phyloP scores from a whole-genome alignment of 768 basidiomycete species.

The Nidularia sp. region DNA sequence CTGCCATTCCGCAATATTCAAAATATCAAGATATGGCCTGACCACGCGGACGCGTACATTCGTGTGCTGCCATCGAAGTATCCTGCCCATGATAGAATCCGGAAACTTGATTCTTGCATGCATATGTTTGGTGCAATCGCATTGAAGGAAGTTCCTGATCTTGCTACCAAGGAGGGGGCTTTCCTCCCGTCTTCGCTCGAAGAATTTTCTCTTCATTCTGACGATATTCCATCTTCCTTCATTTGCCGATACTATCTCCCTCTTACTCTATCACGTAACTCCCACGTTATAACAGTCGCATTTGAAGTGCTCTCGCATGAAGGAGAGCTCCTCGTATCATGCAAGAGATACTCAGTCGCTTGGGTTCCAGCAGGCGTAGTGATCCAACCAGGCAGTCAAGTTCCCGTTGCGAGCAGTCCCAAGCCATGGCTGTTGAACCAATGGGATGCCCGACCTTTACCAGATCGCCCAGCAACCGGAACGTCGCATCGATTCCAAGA shows the following conservation, averaged over 20 bases:
- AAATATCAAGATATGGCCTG: slow-evolving; percentile 21
- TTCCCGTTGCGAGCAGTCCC: not conserved
- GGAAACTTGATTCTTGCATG: slow-evolving; percentile 28
- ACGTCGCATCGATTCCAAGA: slow-evolving; percentile 13
- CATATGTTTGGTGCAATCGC: slow-evolving; percentile 28
- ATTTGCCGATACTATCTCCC: slow-evolving; percentile 29
- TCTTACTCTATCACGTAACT: slow-evolving; percentile 18
- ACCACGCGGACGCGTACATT: slow-evolving; percentile 24
- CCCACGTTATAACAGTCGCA: slow-evolving; percentile 17
- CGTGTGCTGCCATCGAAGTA: slow-evolving; percentile 14
- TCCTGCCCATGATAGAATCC: slow-evolving; percentile 21
- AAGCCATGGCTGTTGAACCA: slow-evolving; percentile 15
- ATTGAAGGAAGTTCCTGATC: slow-evolving; percentile 12
- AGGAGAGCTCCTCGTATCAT: slow-evolving; percentile 26
- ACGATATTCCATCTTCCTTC: slow-evolving; percentile 24
- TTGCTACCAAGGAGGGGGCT: slow-evolving; percentile 19
- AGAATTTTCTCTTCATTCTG: slow-evolving; percentile 19
- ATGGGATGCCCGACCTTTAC: slow-evolving; percentile 13
- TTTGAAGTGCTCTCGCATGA: slow-evolving; percentile 24
- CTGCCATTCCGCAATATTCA: slow-evolving; percentile 25
- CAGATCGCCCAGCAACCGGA: slow-evolving; percentile 1
- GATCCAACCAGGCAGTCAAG: not conserved
- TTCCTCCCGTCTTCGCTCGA: slow-evolving; percentile 26
- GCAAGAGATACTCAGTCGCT: slow-evolving; percentile 26
- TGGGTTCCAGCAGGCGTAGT: slow-evolving; percentile 27